These are phyloP conservation scores for Neostapfia colusana DNA, from an alignment of 176 grass and related monocot genomes.

Conservation along the genomic window DNA sequence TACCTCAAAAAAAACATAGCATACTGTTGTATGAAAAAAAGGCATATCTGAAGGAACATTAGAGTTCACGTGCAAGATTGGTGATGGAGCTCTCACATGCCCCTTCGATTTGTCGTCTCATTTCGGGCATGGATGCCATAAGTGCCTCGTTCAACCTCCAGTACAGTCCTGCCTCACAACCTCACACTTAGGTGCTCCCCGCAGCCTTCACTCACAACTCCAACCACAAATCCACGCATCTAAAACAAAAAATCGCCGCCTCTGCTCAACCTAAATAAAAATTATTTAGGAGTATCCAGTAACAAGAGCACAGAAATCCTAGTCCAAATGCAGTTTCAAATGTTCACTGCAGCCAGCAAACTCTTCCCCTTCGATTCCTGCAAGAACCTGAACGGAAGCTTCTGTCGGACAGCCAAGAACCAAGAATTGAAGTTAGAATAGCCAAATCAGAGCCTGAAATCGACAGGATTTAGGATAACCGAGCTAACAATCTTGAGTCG, in stretches of 20 bases:
- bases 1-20: too few species aligned
- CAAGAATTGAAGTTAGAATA: background rate
- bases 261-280: background rate
- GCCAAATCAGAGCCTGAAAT: background rate
- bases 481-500: too few species aligned
- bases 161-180: constrained; percentile 17
- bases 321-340: constrained; percentile 35
- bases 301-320: background rate
- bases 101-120: constrained; percentile 50
- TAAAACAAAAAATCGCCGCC: background rate
- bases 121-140: constrained; percentile 57
- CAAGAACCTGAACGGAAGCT: constrained; percentile 10
- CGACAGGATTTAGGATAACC: background rate
- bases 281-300: too few species aligned
- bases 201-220: background rate
- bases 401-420: background rate
- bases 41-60: constrained; percentile 76
- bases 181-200: constrained; percentile 4
- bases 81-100: constrained; percentile 73
- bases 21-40: too few species aligned
- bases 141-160: constrained; percentile 17
- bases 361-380: background rate
- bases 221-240: constrained; percentile 35
- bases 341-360: background rate
- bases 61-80: constrained; percentile 58